Evolutionary conservation across 768 basidiomycete species (phyloP), one percentile per base, ranked within the genome.

Genomic region (Gelatoporia subvermispora): DNA sequence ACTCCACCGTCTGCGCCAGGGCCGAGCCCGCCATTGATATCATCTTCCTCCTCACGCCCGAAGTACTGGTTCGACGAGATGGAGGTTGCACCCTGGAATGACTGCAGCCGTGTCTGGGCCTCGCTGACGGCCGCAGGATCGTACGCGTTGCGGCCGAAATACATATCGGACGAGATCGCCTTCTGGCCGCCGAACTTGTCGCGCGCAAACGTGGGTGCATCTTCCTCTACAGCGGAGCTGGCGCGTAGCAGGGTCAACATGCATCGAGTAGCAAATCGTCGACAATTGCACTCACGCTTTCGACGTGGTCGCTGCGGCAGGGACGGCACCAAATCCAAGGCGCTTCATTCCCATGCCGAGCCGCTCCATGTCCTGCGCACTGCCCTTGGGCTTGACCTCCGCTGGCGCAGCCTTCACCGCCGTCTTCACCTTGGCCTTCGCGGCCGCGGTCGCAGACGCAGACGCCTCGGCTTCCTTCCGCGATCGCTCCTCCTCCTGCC

Each of bases 61-160:
- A 96, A 98, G 79, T 98, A 99, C 57, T 93, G 88, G 63, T 81
- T 94, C 15, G 93, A 95, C 1, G 93, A 95, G 60, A 98, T 97
- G 25, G 91, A 82, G 0, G 86, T 88, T 13, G 94, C 91, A 10
- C 95, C 95, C 59, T 84, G 81, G 81, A 99, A 99, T 35, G 78
- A 72, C 58, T 85, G 79, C 36, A 97, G 72, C 2, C 95, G 83
- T 10, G 76, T 68, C 60, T 91, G 87, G 4, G 93, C 93, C 68
- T 97, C 93, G 40, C 73, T 68, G 36, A 78, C 60, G 3, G 81
- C 74, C 34, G 65, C 60, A 2, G 90, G 81, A 62, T 98, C 94
- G 68, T 96, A 97, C 18, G 82, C 66, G 42, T 88, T 87, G 36
- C 95, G 80, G 20, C 85, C 92, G 64, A 98, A 98, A 73, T 86